Evolutionary conservation across 2,329 filamentous ascomycete species (phyloP).

Genomic region (Thermochaetoides dissita): DNA sequence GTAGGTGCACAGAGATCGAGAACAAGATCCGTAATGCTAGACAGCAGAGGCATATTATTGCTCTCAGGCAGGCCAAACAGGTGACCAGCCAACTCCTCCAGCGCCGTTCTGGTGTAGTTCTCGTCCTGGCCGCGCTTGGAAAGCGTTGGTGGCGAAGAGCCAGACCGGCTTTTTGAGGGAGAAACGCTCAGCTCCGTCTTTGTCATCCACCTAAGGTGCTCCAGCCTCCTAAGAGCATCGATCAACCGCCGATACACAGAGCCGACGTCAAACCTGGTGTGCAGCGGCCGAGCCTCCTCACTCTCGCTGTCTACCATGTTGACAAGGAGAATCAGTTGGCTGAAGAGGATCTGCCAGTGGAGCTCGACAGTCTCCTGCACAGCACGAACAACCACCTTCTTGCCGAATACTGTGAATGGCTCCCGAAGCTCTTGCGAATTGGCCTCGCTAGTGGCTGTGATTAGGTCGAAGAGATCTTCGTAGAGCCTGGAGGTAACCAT

Average conservation of each 20-base stretch:
- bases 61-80: conserved; percentile 51
- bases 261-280: conserved; percentile 49
- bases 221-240: conserved; percentile 55
- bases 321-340: conserved; percentile 67
- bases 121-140: conserved; percentile 29
- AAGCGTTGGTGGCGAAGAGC: conserved; percentile 17
- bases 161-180: conserved; percentile 26
- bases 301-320: conserved; percentile 78
- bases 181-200: conserved; percentile 42
- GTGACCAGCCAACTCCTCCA: conserved; percentile 47
- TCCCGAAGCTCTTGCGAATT: conserved; percentile 31
- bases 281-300: conserved; percentile 47
- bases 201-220: conserved; percentile 58
- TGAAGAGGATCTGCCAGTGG: conserved; percentile 62
- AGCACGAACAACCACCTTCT: conserved; percentile 58
- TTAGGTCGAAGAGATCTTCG: conserved; percentile 33
- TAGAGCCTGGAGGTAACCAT: conserved; percentile 43
- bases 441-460: conserved; percentile 31
- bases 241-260: conserved; percentile 57
- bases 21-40: conserved; percentile 52
- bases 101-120: conserved; percentile 37
- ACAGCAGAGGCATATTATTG: conserved; percentile 36
- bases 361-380: conserved; percentile 65
- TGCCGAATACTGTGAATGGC: conserved; percentile 61
- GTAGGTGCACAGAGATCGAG: conserved; percentile 50